A percentile compares a stretch with the other conserved stretches of the same genome.
phyloP scores from a whole-genome alignment of 805 yeast genomes.

The Wickerhamiella slavikovae region DNA sequence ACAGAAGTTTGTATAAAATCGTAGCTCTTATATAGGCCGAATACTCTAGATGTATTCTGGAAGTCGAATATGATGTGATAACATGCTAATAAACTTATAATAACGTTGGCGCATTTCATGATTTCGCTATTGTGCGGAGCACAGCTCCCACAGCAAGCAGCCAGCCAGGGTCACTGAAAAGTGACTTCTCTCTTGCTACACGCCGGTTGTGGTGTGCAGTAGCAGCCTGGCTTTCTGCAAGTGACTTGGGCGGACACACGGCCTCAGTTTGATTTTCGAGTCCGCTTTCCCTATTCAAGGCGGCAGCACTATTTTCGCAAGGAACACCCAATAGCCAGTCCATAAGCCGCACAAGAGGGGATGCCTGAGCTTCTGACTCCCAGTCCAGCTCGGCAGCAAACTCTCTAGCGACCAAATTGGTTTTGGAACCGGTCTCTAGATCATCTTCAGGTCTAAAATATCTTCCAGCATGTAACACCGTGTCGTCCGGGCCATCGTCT shows the following conservation, averaged over 20 bases:
- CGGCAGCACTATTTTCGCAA: constrained; percentile 3
- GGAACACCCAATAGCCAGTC: constrained; percentile 7
- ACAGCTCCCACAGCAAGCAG: constrained; percentile 3
- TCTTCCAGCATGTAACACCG: constrained; percentile 1
- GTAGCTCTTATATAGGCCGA: too few species aligned
- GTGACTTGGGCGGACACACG: too few species aligned
- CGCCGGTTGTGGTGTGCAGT: constrained; percentile 3
- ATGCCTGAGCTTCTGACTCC: constrained; percentile 2
- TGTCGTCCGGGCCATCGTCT: constrained; percentile 1
- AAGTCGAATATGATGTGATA: too few species aligned
- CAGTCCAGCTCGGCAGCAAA: too few species aligned
- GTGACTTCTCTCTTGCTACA: constrained; percentile 3
- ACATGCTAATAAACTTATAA: too few species aligned
- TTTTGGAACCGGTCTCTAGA: background rate
- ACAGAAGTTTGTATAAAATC: too few species aligned
- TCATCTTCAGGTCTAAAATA: constrained; percentile 1
- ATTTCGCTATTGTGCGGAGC: too few species aligned
- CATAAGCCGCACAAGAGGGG: constrained; percentile 2
- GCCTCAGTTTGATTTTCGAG: too few species aligned
- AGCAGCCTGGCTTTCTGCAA: constrained; percentile 1
- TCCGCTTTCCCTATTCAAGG: too few species aligned
- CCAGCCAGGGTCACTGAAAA: constrained; percentile 5
- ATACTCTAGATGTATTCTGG: too few species aligned
- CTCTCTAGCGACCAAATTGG: constrained; percentile 2
- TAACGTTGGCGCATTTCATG: too few species aligned